These are phyloP conservation scores for Anthostomella pinea DNA, from an alignment of 2,329 filamentous ascomycete species.

Conservation along the genomic window DNA sequence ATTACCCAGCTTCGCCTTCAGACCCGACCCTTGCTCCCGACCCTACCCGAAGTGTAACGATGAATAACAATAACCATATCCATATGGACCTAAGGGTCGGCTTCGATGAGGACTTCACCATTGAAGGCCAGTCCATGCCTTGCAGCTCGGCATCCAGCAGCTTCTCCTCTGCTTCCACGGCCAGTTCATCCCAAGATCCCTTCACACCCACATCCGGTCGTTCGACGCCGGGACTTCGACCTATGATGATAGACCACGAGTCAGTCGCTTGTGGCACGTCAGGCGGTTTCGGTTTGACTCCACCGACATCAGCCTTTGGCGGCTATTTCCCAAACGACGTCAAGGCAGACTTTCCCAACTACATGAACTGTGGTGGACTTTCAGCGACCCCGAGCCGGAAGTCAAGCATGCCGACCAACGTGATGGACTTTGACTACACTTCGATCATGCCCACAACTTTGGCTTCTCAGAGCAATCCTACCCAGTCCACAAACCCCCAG, in stretches of 20 bases:
- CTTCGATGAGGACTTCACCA: conserved; percentile 26
- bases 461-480: conserved; percentile 11
- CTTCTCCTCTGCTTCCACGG: conserved; percentile 31
- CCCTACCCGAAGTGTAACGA: conserved; percentile 18
- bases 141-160: conserved; percentile 27
- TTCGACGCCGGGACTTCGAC: conserved; percentile 30
- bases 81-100: conserved; percentile 34
- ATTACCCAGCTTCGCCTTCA: conserved; percentile 12
- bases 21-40: conserved; percentile 11
- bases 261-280: conserved; percentile 22
- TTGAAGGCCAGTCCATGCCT: conserved; percentile 19
- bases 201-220: conserved; percentile 33
- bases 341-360: conserved; percentile 19
- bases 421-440: conserved; percentile 26
- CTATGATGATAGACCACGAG: conserved; percentile 25
- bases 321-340: conserved; percentile 28
- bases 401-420: conserved; percentile 19
- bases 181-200: conserved; percentile 24
- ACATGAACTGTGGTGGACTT: conserved; percentile 16
- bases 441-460: conserved; percentile 18
- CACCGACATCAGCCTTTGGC: conserved; percentile 30
- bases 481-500: conserved; percentile 17
- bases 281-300: conserved; percentile 29
- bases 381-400: conserved; percentile 24
- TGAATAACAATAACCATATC: too few species aligned